Conservation (phyloP, 306 rosid species). For the Begonia loranthoides region DNA sequence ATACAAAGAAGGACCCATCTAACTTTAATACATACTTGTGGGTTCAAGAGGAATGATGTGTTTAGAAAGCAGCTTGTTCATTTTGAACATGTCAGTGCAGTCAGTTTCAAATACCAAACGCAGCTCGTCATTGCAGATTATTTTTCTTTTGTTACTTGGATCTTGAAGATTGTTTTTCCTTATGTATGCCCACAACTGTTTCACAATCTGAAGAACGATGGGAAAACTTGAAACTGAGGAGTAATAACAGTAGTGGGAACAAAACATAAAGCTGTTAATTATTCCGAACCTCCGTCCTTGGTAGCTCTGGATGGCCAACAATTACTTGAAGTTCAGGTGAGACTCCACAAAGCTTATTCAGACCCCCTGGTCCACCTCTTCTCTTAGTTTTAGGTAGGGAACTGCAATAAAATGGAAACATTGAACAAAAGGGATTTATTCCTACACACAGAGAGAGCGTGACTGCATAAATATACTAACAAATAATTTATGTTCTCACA, state of each 20-base stretch:
- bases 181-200: constrained; percentile 54
- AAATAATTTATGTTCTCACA: too few relatives aligned
- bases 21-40: constrained; percentile 32
- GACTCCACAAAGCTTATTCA: constrained; percentile 66
- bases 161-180: constrained; percentile 47
- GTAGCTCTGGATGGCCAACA: constrained; percentile 70
- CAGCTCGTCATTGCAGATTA: constrained; percentile 47
- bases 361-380: constrained; percentile 90
- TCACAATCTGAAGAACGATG: constrained; percentile 35
- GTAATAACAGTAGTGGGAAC: background rate
- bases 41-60: constrained; percentile 55
- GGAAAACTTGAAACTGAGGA: constrained; percentile 10
- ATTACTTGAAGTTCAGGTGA: constrained; percentile 84
- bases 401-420: constrained; percentile 22
- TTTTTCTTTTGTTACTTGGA: constrained; percentile 51
- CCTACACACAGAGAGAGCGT: background rate
- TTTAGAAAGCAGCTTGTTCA: constrained; percentile 49
- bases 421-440: background rate
- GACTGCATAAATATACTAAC: too few relatives aligned
- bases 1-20: background rate
- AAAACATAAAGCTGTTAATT: constrained; percentile 1
- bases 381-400: constrained; percentile 52
- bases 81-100: constrained; percentile 60
- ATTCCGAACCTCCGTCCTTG: constrained; percentile 62
- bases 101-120: constrained; percentile 53